Evolutionary conservation across 1,139 yeast species (phyloP), one percentile per base, ranked within the genome.

Genomic region (Protomyces gravidus): DNA sequence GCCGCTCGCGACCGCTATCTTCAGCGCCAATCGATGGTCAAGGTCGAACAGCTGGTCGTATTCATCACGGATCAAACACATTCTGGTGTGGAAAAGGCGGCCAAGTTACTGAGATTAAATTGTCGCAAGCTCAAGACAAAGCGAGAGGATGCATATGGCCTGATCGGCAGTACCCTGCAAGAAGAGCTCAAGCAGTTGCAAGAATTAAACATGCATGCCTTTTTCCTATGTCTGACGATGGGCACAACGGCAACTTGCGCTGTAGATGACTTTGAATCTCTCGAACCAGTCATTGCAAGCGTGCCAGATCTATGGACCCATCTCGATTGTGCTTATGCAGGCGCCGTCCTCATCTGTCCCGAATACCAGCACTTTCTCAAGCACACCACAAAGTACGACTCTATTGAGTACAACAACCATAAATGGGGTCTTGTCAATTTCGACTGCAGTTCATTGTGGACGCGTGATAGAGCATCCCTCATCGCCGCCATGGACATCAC

Each of bases 191-290:
- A 45, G 3, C 60, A 50, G n/a, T 55, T 62, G 7, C 62, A 63
- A 15, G 55, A 50, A 5, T 42, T 57, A 36, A 66, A 64, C 2
- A 45, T 60, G 51, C 36, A 65, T 33, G 67, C 67, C 7, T 64
- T 65, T 45, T 65, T 57, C 36, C n/a, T 65, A 15, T 63, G 66
- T 19, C 63, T 65, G 45, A 64, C 67, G 15, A 46, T 65, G 39
- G 67, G 67, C n/a, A 65, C 67, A 23, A 65, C 67, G 17, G 66
- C 65, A 9, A 49, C 59, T 3, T 63, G 67, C n/a, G 67, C 67
- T 5, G 59, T 65, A 6, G 67, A 65, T 39, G 50, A 55, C 26
- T 47, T 65, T 39, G 63, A 33, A 3, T 65, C 55, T 36, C 48
- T 65, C 27, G 63, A 61, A 11, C 40, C 52, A 4, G 19, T 55